Percentiles rank a stretch among this genome's conserved stretches.
phyloP scores from a whole-genome alignment of 2,329 filamentous ascomycete species.

The Ophiocordyceps camponoti-floridani region DNA sequence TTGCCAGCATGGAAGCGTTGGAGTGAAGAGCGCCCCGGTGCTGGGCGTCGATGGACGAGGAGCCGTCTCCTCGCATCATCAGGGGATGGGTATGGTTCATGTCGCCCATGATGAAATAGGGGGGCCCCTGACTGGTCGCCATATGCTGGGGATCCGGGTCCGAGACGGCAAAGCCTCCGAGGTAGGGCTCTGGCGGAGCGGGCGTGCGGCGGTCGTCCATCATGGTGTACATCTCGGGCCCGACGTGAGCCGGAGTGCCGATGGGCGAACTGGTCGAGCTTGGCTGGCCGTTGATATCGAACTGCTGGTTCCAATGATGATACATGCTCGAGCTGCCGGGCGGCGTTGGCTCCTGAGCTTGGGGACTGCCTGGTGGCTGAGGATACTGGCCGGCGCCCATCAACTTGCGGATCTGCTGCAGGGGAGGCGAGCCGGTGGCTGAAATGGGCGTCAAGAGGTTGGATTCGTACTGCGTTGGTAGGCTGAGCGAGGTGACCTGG shows the following conservation, averaged over 20 bases:
- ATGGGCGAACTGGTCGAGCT: constrained; percentile 28
- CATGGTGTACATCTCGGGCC: constrained; percentile 18
- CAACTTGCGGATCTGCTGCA: constrained; percentile 24
- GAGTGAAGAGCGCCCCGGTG: constrained; percentile 9
- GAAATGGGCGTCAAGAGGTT: constrained; percentile 34
- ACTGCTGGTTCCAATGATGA: constrained; percentile 18
- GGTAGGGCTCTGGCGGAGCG: constrained; percentile 17
- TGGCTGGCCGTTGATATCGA: constrained; percentile 22
- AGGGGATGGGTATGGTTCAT: constrained; percentile 10
- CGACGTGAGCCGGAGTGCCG: constrained; percentile 16
- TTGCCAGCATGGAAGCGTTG: constrained; percentile 2
- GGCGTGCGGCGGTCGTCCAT: constrained; percentile 19
- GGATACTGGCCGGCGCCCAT: constrained; percentile 19
- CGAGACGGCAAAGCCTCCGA: constrained; percentile 19
- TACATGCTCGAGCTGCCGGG: constrained; percentile 29
- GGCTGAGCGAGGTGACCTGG: constrained; percentile 14
- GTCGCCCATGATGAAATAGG: constrained; percentile 13
- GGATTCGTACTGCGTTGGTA: constrained; percentile 20
- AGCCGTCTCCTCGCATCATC: constrained; percentile 7
- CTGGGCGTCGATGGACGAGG: constrained; percentile 9
- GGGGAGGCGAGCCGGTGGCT: constrained; percentile 25
- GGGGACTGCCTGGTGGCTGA: constrained; percentile 15
- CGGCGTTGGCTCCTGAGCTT: constrained; percentile 27
- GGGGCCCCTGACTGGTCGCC: constrained; percentile 4
- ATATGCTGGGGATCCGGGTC: constrained; percentile 10